Percentiles rank a stretch among this genome's conserved stretches.
Evolutionary conservation across 148 eudicot genomes (phyloP).

Genomic region (Vaccinium myrtillus): DNA sequence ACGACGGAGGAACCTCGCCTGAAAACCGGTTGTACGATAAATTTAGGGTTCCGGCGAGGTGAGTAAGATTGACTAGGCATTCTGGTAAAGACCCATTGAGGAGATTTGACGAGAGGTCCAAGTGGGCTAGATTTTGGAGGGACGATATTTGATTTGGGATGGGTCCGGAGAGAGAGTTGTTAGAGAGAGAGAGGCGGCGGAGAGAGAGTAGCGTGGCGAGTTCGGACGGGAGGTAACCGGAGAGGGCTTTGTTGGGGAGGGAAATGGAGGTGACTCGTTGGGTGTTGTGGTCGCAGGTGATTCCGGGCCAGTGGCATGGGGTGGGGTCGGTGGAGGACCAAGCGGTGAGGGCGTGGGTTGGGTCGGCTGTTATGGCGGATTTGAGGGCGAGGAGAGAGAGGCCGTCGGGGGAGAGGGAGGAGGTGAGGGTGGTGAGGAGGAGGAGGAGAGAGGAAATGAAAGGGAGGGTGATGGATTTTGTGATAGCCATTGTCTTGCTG

Average conservation of each 20-base stretch:
- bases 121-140: conserved; percentile 33
- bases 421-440: conserved; percentile 25
- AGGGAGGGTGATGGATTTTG: conserved; percentile 9
- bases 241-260: conserved; percentile 45
- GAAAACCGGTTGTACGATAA: too few species aligned
- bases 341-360: conserved; percentile 42
- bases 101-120: conserved; percentile 50
- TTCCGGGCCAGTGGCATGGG: conserved; percentile 76
- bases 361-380: conserved; percentile 71
- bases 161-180: conserved; percentile 60
- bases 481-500: background rate
- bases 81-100: too few species aligned
- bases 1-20: too few species aligned
- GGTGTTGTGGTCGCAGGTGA: conserved; percentile 40
- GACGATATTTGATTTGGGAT: conserved; percentile 44
- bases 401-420: too few species aligned
- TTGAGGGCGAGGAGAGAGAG: conserved; percentile 78
- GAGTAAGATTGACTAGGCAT: too few species aligned
- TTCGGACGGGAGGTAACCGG: conserved; percentile 89
- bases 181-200: conserved; percentile 50
- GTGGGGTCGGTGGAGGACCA: conserved; percentile 57
- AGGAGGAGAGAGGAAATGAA: conserved; percentile 18
- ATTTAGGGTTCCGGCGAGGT: too few species aligned
- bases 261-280: conserved; percentile 47
- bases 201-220: conserved; percentile 65